Evolutionary conservation across 805 yeast species (phyloP).

Genomic region (Saturnispora zaruensis): DNA sequence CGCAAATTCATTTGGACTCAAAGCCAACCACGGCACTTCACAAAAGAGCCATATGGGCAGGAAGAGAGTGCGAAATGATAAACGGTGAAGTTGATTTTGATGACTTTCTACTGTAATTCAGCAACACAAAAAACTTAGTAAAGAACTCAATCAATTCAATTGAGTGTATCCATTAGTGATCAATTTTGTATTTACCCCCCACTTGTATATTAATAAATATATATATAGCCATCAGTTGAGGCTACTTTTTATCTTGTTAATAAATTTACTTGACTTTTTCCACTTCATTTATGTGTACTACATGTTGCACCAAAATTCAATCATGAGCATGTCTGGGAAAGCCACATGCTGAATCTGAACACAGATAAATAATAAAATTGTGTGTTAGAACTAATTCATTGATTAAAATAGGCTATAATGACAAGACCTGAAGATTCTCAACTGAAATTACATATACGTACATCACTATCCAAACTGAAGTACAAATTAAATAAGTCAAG

Average conservation of each 20-base stretch:
- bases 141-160: not conserved
- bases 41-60: constrained; percentile 26
- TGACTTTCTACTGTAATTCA: constrained; percentile 5
- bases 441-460: constrained; percentile 8
- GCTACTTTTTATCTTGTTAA: not conserved
- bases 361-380: not conserved
- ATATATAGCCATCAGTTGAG: not conserved
- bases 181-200: not conserved
- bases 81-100: constrained; percentile 8
- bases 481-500: constrained; percentile 12
- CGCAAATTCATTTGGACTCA: not conserved
- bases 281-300: not conserved
- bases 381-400: too few species aligned
- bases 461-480: constrained; percentile 9
- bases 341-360: not conserved
- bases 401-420: not conserved
- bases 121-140: too few species aligned
- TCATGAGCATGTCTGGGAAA: not conserved
- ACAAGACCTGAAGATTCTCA: constrained; percentile 8
- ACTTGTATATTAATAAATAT: not conserved
- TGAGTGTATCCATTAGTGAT: not conserved
- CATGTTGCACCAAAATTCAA: too few species aligned
- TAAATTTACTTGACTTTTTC: not conserved
- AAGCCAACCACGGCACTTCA: constrained; percentile 22
- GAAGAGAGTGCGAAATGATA: constrained; percentile 27